Conservation (phyloP, 352 stramenopile species). For the Phytophthora pluvialis region DNA sequence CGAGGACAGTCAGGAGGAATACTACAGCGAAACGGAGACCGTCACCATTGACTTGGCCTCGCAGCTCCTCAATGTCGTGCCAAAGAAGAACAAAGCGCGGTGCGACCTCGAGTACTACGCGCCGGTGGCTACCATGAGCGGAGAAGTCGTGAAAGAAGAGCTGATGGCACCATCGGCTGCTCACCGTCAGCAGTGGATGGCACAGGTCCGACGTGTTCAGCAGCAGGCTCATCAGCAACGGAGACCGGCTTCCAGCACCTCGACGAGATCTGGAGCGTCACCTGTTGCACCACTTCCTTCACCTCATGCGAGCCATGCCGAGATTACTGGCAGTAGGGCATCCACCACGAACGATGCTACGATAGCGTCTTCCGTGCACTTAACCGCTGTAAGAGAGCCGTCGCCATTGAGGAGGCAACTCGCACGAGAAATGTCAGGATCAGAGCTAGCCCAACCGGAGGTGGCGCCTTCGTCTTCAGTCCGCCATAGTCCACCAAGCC, state of each 20-base stretch:
- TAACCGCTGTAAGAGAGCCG: conserved; percentile 9
- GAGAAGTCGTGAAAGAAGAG: conserved; percentile 48
- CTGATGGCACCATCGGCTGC: conserved; percentile 76
- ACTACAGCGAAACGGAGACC: conserved; percentile 1
- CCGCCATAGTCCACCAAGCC: background rate
- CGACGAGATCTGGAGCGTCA: conserved; percentile 18
- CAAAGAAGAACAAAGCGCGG: conserved; percentile 69
- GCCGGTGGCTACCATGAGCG: conserved; percentile 10
- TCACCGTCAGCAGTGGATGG: conserved; percentile 70
- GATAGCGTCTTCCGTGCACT: conserved; percentile 4
- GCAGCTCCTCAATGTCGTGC: conserved; percentile 51
- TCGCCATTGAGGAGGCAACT: conserved; percentile 18
- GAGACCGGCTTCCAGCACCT: conserved; percentile 19
- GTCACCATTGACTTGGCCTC: conserved; percentile 52
- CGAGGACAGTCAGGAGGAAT: conserved; percentile 35
- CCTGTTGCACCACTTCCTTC: conserved; percentile 33
- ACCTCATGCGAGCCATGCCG: background rate
- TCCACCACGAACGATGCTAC: conserved; percentile 1
- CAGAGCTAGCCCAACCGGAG: conserved; percentile 21
- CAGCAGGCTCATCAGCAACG: conserved; percentile 44
- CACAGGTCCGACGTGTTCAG: conserved; percentile 47
- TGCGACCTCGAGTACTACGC: conserved; percentile 60
- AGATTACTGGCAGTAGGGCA: conserved; percentile 19
- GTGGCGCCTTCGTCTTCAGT: conserved; percentile 1
- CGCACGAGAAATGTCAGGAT: conserved; percentile 28